Evolutionary conservation across 2,329 filamentous ascomycete species (phyloP), one percentile per base, ranked within the genome.

Genomic region (Taxawa tesnikishii): DNA sequence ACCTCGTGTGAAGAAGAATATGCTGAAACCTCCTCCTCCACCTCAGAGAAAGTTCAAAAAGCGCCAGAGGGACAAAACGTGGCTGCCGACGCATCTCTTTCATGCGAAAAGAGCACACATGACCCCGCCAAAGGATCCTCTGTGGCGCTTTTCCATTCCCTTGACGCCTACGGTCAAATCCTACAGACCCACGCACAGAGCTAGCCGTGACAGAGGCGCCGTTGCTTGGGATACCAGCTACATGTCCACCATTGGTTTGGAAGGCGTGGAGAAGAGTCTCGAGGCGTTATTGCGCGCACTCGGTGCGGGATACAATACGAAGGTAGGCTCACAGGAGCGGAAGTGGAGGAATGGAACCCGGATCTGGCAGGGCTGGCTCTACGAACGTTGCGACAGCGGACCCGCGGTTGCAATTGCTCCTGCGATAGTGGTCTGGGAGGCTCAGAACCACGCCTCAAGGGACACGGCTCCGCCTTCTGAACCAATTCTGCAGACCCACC

Each of bases 221-320:
- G 65, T 96, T 26, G 77, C 77, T 1, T 96, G 88, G 85, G 90
- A 98, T 56, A 83, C 75, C 64, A 96, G 87, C 53, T 98, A 94
- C 52, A 80, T 90, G 63, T 82, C 83, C 44, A 94, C 84, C 1
- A 79, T 96, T 42, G 70, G 78, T 10, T 52, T 96, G 3, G 76
- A 79, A 43, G 90, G 87, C 0, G 59, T 64, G 10, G 61, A 72
- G 25, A 55, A 62, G 17, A 77, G 76, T 32, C 60, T 94, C 25
- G 63, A 75, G 34, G 68, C 70, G 23, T 63, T 88, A 7, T 53
- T 96, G 19, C 73, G 64, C 46, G 67, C 65, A 4, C 45, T 94
- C 2, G 77, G 80, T 1, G 55, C 84, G 27, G 60, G 61, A 13
- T 43, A 43, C n/a, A 37, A 43, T 28, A 28, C 29, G 8, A 16